These are phyloP conservation scores for Apiotrichum gracile DNA, from an alignment of 1,284 basidiomycete genomes.

Conservation along the genomic window DNA sequence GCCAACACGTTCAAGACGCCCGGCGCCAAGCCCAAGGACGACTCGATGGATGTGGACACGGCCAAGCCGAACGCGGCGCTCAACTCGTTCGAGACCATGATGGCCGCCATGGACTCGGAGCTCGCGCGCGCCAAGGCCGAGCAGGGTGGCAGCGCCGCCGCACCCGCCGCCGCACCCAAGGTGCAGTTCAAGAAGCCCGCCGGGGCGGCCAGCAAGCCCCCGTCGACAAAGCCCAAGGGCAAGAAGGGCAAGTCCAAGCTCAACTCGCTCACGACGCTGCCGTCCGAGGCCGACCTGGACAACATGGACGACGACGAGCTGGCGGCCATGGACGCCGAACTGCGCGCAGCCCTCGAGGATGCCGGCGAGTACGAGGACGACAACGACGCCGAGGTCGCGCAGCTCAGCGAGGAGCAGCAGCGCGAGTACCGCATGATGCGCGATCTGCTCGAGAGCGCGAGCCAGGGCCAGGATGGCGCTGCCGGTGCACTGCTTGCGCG, in stretches of 20 bases:
- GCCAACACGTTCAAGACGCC: too few relatives aligned
- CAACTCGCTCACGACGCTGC: conserved; percentile 18
- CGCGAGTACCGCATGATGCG: conserved; percentile 85
- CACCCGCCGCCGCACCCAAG: not conserved
- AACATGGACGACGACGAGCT: conserved; percentile 59
- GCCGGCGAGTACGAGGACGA: conserved; percentile 43
- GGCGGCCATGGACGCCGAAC: conserved; percentile 75
- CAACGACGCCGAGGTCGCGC: conserved; percentile 41
- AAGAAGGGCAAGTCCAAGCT: conserved; percentile 6
- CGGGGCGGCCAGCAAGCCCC: not conserved
- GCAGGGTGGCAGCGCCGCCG: not conserved
- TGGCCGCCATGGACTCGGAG: conserved; percentile 88
- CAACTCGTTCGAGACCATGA: conserved; percentile 88
- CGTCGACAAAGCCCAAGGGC: not conserved
- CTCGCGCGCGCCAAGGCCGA: conserved; percentile 47
- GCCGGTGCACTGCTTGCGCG: conserved; percentile 80
- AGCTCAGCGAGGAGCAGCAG: conserved; percentile 54
- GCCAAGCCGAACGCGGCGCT: conserved; percentile 56
- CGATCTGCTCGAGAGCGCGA: conserved; percentile 89
- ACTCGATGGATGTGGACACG: not conserved
- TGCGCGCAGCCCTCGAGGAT: conserved; percentile 61
- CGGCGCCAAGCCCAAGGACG: too few relatives aligned
- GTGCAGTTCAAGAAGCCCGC: conserved; percentile 4
- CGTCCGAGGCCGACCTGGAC: conserved; percentile 48
- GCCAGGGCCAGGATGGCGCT: conserved; percentile 79